Evolutionary conservation across 306 rosid species (phyloP).

Genomic region (Glycyrrhiza uralensis): DNA sequence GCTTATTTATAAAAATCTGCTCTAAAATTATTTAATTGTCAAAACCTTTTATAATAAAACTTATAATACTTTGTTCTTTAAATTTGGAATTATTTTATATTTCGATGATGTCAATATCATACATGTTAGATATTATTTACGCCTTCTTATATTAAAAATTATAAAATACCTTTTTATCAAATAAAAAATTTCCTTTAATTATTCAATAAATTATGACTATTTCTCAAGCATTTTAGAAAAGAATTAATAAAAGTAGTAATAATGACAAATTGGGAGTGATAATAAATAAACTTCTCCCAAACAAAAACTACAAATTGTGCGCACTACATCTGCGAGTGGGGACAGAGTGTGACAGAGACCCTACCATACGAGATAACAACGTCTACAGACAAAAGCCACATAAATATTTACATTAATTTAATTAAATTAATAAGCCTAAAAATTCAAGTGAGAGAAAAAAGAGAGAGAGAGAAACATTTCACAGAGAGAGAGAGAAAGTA

Average conservation of each 20-base stretch:
- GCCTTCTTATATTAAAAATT: too few relatives aligned
- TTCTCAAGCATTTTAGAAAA: too few relatives aligned
- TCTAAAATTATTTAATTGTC: too few relatives aligned
- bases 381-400: slow-evolving; percentile 35
- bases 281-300: slow-evolving; percentile 9
- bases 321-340: slow-evolving; percentile 35
- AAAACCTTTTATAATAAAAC: too few relatives aligned
- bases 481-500: slow-evolving; percentile 35
- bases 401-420: not conserved
- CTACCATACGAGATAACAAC: slow-evolving; percentile 37
- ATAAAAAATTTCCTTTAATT: too few relatives aligned
- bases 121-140: too few relatives aligned
- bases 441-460: not conserved
- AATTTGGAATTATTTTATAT: too few relatives aligned
- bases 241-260: not conserved
- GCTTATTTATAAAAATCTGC: too few relatives aligned
- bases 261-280: not conserved
- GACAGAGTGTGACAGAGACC: slow-evolving; percentile 36
- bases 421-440: not conserved
- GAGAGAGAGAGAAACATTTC: not conserved
- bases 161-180: too few relatives aligned
- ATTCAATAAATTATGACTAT: too few relatives aligned
- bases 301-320: slow-evolving; percentile 26
- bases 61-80: too few relatives aligned
- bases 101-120: too few relatives aligned